Conservation (phyloP, 768 basidiomycete species). For the Lentinula sp. region DNA sequence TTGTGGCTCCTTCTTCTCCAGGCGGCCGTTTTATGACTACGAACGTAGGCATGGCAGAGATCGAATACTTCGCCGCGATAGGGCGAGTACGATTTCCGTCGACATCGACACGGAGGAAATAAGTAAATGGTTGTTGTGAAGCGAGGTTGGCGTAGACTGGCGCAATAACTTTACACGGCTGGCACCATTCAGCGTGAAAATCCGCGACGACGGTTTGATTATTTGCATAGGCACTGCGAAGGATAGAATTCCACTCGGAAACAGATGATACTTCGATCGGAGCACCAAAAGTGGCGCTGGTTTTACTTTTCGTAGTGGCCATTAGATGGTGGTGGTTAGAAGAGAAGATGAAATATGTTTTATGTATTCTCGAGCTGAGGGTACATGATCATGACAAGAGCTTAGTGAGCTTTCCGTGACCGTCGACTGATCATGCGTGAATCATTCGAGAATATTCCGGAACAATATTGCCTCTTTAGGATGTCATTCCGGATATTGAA, state of each 20-base stretch:
- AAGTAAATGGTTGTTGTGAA: constrained; percentile 12
- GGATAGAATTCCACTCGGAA: constrained; percentile 14
- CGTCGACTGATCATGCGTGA: neutral
- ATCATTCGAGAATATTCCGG: neutral
- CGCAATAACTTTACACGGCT: constrained; percentile 17
- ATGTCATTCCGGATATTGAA: neutral
- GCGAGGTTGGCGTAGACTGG: constrained; percentile 14
- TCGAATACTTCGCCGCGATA: constrained; percentile 8
- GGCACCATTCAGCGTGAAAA: constrained; percentile 16
- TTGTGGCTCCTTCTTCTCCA: neutral
- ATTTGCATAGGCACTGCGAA: constrained; percentile 9
- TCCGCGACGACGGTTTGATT: constrained; percentile 14
- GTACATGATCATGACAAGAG: neutral
- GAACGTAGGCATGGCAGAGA: constrained; percentile 16
- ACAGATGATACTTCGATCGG: constrained; percentile 16
- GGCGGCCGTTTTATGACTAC: constrained; percentile 11
- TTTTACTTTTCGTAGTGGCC: neutral
- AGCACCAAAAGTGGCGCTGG: neutral
- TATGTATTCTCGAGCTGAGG: neutral
- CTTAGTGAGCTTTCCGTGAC: neutral
- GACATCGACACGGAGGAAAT: constrained; percentile 17
- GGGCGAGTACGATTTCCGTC: constrained; percentile 11
- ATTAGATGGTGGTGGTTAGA: neutral
- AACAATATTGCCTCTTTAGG: neutral
- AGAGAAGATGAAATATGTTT: neutral